Conservation (phyloP, 768 basidiomycete genomes). For the Boletus bicolor region DNA sequence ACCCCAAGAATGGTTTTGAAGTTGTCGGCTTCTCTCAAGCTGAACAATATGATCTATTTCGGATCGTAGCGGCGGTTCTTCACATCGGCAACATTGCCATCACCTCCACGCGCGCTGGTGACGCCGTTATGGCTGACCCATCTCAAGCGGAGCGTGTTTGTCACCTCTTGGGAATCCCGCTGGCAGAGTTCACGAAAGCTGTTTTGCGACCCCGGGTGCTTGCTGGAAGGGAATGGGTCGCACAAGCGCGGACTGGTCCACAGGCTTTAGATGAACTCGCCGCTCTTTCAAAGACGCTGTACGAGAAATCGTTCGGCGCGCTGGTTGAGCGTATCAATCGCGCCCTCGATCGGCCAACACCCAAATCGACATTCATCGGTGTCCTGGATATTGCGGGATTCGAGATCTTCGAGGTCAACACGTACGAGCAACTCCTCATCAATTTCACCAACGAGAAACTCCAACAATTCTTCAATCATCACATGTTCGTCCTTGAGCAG, state of each 20-base stretch:
- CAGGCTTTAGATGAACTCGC: constrained; percentile 93
- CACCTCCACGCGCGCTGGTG: constrained; percentile 73
- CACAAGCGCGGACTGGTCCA: constrained; percentile 84
- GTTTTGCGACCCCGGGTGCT: constrained; percentile 87
- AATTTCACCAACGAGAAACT: constrained; percentile 99
- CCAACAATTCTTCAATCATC: constrained; percentile 98
- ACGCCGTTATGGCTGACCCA: constrained; percentile 72
- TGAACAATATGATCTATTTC: constrained; percentile 91
- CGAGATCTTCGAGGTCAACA: constrained; percentile 93
- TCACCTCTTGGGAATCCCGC: constrained; percentile 85
- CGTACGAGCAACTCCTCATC: constrained; percentile 96
- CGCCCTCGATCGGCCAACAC: constrained; percentile 88
- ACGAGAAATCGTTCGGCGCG: constrained; percentile 94
- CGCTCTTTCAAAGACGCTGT: constrained; percentile 89
- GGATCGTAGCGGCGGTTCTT: constrained; percentile 88
- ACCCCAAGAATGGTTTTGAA: constrained; percentile 68
- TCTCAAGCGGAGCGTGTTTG: constrained; percentile 88
- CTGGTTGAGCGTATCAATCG: constrained; percentile 94
- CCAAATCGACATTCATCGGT: constrained; percentile 92
- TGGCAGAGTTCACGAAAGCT: constrained; percentile 84
- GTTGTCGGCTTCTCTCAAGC: constrained; percentile 81
- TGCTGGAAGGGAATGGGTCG: constrained; percentile 96
- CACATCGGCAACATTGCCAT: constrained; percentile 94
- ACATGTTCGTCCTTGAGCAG: constrained; percentile 99
- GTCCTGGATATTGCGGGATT: constrained; percentile 99